These are phyloP conservation scores for Capronia coronata DNA, from an alignment of 2,329 filamentous ascomycete genomes.

Conservation along the genomic window DNA sequence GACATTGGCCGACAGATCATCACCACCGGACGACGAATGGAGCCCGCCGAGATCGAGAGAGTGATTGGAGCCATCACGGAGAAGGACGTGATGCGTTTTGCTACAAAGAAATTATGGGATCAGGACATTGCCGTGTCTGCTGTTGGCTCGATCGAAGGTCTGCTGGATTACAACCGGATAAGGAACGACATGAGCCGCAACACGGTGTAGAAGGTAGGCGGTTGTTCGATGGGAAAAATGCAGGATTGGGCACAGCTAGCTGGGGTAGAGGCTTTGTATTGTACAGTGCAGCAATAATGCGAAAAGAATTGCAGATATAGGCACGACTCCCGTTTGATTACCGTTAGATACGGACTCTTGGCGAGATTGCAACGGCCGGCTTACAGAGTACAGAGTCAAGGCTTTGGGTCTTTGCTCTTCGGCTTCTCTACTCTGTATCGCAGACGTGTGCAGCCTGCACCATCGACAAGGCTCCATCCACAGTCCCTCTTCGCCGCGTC, in stretches of 20 bases:
- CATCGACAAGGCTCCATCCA: too few species aligned
- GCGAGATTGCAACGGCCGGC: too few species aligned
- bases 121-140: slow-evolving; percentile 91
- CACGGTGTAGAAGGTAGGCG: slow-evolving; percentile 33
- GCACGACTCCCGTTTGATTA: too few species aligned
- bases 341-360: too few species aligned
- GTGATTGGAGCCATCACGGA: slow-evolving; percentile 81
- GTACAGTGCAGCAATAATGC: slow-evolving; percentile 18
- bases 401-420: too few species aligned
- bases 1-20: slow-evolving; percentile 98
- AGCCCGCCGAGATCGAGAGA: slow-evolving; percentile 88
- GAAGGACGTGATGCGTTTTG: slow-evolving; percentile 96
- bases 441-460: too few species aligned
- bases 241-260: background rate
- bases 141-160: slow-evolving; percentile 84
- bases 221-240: too few species aligned
- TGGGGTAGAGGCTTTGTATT: slow-evolving; percentile 12
- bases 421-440: too few species aligned
- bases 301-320: slow-evolving; percentile 16
- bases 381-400: too few species aligned
- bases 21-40: slow-evolving; percentile 88
- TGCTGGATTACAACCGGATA: slow-evolving; percentile 49
- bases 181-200: slow-evolving; percentile 85
- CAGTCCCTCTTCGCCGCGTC: too few species aligned
- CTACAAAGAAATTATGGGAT: slow-evolving; percentile 93